These are phyloP conservation scores for Zostera marina DNA, from an alignment of 116 monocot species.

Conservation along the genomic window DNA sequence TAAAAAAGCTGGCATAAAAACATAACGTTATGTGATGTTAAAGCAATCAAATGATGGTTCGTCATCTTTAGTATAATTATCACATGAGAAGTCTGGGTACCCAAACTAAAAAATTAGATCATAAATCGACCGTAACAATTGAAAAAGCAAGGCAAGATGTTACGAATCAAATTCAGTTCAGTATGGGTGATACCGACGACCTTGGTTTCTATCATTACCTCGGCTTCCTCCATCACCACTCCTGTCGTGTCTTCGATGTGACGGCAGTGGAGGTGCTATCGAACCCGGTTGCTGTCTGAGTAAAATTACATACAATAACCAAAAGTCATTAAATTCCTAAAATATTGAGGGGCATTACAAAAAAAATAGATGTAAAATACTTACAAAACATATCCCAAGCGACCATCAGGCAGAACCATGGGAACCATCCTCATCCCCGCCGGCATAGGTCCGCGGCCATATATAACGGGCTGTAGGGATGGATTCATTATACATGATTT, in stretches of 20 bases:
- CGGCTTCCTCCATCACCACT: conserved; percentile 33
- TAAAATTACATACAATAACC: background rate
- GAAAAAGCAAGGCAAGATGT: too few species aligned
- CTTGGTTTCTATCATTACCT: conserved; percentile 28
- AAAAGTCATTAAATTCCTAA: background rate
- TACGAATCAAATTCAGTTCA: conserved; percentile 1
- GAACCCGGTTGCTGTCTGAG: conserved; percentile 71
- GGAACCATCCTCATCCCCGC: conserved; percentile 90
- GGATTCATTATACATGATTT: background rate
- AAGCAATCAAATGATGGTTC: too few species aligned
- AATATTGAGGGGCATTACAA: background rate
- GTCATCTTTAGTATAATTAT: too few species aligned
- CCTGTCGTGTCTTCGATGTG: conserved; percentile 37
- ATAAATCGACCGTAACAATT: too few species aligned
- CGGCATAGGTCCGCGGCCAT: conserved; percentile 80
- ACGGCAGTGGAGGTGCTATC: conserved; percentile 20
- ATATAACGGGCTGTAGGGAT: conserved; percentile 61
- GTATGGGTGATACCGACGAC: conserved; percentile 60
- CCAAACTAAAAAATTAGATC: too few species aligned
- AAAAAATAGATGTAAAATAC: conserved; percentile 1
- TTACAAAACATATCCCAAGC: conserved; percentile 87
- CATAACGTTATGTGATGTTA: too few species aligned
- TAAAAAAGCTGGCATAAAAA: too few species aligned
- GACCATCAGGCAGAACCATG: conserved; percentile 86
- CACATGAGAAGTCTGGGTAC: too few species aligned